Conservation (phyloP, 371 early-diverging fungal genomes). For the Mortierella sp. region DNA sequence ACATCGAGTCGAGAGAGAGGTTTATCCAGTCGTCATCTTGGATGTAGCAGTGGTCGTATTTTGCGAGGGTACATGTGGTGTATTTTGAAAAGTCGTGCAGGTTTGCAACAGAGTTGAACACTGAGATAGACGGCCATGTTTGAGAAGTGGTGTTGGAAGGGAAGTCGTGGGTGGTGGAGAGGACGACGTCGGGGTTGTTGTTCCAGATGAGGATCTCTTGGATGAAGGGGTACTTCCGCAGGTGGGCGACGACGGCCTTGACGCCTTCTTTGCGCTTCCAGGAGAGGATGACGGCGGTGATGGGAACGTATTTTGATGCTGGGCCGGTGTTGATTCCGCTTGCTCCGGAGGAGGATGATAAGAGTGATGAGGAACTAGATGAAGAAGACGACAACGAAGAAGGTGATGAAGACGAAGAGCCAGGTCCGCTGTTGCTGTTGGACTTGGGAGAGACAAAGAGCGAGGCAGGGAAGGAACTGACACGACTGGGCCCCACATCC, state of each 20-base stretch:
- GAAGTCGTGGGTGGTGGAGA: slow-evolving; percentile 26
- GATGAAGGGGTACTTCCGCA: slow-evolving; percentile 71
- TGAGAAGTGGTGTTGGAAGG: background rate
- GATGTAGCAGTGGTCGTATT: slow-evolving; percentile 72
- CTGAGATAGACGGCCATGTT: slow-evolving; percentile 30
- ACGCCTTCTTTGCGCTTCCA: slow-evolving; percentile 66
- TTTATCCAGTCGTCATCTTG: slow-evolving; percentile 74
- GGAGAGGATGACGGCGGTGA: slow-evolving; percentile 69
- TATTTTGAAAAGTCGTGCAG: slow-evolving; percentile 71
- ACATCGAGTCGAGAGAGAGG: slow-evolving; percentile 67
- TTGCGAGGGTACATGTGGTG: slow-evolving; percentile 70
- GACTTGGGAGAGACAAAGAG: slow-evolving; percentile 23
- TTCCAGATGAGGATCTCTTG: slow-evolving; percentile 74
- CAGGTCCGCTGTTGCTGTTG: background rate
- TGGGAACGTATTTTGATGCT: slow-evolving; percentile 58
- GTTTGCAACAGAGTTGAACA: slow-evolving; percentile 67
- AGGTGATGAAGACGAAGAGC: background rate
- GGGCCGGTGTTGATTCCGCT: background rate
- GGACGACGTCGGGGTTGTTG: slow-evolving; percentile 53
- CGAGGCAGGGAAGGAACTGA: slow-evolving; percentile 37
- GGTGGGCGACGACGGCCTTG: slow-evolving; percentile 63
- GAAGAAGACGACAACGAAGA: background rate
- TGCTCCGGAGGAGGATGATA: background rate
- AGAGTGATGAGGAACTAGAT: background rate
- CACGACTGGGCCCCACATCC: slow-evolving; percentile 33